Conservation (phyloP, 176 grass and related monocot species). For the Musa beccarii region DNA sequence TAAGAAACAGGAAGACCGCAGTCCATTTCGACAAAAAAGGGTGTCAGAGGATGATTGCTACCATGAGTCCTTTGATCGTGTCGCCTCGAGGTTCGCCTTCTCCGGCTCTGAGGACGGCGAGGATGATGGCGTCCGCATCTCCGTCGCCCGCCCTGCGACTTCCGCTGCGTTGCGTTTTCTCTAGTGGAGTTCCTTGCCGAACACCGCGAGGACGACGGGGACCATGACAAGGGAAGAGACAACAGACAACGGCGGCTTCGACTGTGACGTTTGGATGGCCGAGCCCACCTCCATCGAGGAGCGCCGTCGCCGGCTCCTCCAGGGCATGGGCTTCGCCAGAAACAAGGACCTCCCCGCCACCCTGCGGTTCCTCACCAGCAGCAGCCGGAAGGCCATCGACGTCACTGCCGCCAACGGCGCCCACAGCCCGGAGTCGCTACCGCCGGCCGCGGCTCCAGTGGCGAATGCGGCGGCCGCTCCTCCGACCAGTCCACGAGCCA, state of each 20-base stretch:
- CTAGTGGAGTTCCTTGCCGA: slow-evolving; percentile 18
- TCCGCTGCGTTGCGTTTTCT: slow-evolving; percentile 32
- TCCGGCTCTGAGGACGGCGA: slow-evolving; percentile 37
- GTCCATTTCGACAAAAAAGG: no score
- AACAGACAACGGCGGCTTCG: neutral
- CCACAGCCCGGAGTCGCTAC: slow-evolving; percentile 1
- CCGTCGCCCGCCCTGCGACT: slow-evolving; percentile 46
- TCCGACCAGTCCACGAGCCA: slow-evolving; percentile 16
- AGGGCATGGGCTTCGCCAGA: slow-evolving; percentile 68
- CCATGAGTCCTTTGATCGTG: slow-evolving; percentile 74
- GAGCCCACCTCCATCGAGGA: slow-evolving; percentile 69
- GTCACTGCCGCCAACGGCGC: neutral
- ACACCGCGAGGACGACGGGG: slow-evolving; percentile 12
- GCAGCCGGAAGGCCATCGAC: neutral
- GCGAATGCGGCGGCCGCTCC: neutral
- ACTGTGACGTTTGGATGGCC: slow-evolving; percentile 75
- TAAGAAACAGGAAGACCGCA: no score
- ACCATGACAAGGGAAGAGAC: neutral
- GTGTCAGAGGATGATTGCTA: slow-evolving; percentile 35
- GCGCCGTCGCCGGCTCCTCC: slow-evolving; percentile 61
- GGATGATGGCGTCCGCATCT: slow-evolving; percentile 43
- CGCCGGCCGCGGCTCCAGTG: slow-evolving; percentile 1
- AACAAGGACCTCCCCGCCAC: slow-evolving; percentile 35
- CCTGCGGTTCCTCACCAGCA: neutral
- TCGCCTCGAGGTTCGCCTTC: slow-evolving; percentile 62